Evolutionary conservation across 495 filamentous ascomycete species (phyloP), one percentile per base, ranked within the genome.

Genomic region (Penicillium mononematosum): DNA sequence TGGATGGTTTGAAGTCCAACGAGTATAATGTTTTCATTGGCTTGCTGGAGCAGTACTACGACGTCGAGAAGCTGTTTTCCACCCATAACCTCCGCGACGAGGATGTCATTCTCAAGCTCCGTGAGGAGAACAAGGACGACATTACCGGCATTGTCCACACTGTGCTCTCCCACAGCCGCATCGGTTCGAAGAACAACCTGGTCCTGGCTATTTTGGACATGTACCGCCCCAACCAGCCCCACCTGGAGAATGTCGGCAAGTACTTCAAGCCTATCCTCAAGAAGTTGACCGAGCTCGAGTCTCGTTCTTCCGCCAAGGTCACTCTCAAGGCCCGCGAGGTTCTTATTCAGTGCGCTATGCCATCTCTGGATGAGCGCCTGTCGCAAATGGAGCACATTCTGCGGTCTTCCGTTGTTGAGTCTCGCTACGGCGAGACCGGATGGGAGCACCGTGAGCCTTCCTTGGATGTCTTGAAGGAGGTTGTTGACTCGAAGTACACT

Each of bases 321-420:
- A 89, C 93, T 1, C 83, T 98, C 64, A 98, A 98, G 79, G 93
- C 94, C 34, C 89, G 94, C 63, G 94, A 98, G 72, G 87, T 98
- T 29, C 83, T 98, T 47, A 98, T 98, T 56, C 94, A 98, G 75
- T 97, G 91, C 61, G 92, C 94, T 32, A 81, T 98, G 67, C 94
- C 94, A 0, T 98, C 95, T 5, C 80, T 98, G 22, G 94, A 98
- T 70, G 94, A 98, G 81, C 84, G 94, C 60, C 86, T 89, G 7
- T 83, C 87, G 34, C 94, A 98, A 75, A 97, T 98, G 94, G 95
- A 98, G 76, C 93, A 97, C 73, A 98, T 98, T 63, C 82, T 98
- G 32, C 90, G 93, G 39, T 96, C 94, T 34, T 92, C 95, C 2
- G 94, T 98, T n/a, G 85, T 97, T 7, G 91, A 98, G 72, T 96